phyloP scores from a whole-genome alignment of 2,329 filamentous ascomycete species.

The Trichoderma aggressivum region DNA sequence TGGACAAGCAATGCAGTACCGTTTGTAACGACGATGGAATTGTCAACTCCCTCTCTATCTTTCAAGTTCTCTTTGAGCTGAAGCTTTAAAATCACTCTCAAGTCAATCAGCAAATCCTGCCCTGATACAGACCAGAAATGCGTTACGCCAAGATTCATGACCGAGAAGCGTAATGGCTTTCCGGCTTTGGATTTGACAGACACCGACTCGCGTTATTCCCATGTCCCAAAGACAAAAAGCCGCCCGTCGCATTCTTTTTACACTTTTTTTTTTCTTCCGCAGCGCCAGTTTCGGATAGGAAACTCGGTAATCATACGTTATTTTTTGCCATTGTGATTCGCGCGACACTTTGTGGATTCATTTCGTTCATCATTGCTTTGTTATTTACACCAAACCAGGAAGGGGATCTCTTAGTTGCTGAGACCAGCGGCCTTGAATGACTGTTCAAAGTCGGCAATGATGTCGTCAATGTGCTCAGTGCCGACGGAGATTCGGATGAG shows the following conservation, averaged over 20 bases:
- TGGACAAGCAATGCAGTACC: not conserved
- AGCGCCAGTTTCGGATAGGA: not conserved
- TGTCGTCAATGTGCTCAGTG: slow-evolving; percentile 95
- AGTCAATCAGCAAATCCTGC: too few relatives aligned
- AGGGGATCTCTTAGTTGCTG: not conserved
- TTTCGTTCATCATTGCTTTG: not conserved
- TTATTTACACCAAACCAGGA: not conserved
- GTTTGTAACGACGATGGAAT: not conserved
- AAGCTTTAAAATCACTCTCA: not conserved
- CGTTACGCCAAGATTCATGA: not conserved
- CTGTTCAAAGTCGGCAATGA: slow-evolving; percentile 93
- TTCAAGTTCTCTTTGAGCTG: not conserved
- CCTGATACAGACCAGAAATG: not conserved
- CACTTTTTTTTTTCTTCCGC: not conserved
- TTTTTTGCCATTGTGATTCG: not conserved
- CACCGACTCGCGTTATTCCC: not conserved
- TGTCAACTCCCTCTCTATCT: not conserved
- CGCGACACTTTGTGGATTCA: not conserved
- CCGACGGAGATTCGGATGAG: slow-evolving; percentile 94
- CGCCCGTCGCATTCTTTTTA: not conserved
- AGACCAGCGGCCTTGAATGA: slow-evolving; percentile 62
- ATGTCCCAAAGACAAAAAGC: not conserved
- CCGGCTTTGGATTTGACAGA: not conserved
- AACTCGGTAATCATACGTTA: not conserved
- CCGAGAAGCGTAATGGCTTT: not conserved